Evolutionary conservation across 2,329 filamentous ascomycete species (phyloP).

Genomic region (Arthrobotrys megalospora): DNA sequence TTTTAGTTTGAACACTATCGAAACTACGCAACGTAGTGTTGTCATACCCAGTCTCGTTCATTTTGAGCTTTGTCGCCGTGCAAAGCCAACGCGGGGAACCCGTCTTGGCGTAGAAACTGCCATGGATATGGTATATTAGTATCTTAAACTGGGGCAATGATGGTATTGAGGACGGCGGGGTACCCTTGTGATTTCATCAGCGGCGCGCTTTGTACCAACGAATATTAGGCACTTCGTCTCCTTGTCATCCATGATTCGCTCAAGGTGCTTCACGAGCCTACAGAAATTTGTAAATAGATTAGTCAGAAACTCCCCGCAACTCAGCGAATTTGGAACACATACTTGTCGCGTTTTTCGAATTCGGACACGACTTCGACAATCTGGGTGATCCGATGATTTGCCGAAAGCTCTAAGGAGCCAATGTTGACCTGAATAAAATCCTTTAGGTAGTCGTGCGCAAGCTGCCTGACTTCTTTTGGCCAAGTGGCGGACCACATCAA

Average conservation of each 20-base stretch:
- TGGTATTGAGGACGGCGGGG: neutral
- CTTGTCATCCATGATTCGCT: slow-evolving; percentile 98
- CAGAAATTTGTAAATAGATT: slow-evolving; percentile 62
- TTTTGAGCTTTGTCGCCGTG: slow-evolving; percentile 95
- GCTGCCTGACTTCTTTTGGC: slow-evolving; percentile 91
- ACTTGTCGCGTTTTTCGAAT: slow-evolving; percentile 91
- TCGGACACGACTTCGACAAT: slow-evolving; percentile 90
- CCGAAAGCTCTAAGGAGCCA: slow-evolving; percentile 93
- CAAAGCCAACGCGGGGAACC: slow-evolving; percentile 96
- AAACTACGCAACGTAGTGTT: neutral
- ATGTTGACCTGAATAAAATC: slow-evolving; percentile 99
- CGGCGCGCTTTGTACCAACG: slow-evolving; percentile 92
- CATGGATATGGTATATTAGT: slow-evolving; percentile 74
- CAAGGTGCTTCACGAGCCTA: slow-evolving; percentile 95
- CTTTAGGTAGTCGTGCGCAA: slow-evolving; percentile 89
- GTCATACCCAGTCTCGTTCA: slow-evolving; percentile 82
- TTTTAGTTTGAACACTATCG: slow-evolving; percentile 12
- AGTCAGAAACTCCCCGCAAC: slow-evolving; percentile 71
- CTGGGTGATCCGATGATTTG: slow-evolving; percentile 98
- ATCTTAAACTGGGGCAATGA: slow-evolving; percentile 68
- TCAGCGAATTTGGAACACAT: slow-evolving; percentile 71
- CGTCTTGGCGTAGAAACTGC: slow-evolving; percentile 68
- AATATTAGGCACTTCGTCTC: slow-evolving; percentile 96
- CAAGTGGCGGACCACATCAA: slow-evolving; percentile 98
- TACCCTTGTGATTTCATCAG: slow-evolving; percentile 81